Evolutionary conservation across 805 yeast species (phyloP), one percentile per base, ranked within the genome.

Genomic region (Candida bentonensis): DNA sequence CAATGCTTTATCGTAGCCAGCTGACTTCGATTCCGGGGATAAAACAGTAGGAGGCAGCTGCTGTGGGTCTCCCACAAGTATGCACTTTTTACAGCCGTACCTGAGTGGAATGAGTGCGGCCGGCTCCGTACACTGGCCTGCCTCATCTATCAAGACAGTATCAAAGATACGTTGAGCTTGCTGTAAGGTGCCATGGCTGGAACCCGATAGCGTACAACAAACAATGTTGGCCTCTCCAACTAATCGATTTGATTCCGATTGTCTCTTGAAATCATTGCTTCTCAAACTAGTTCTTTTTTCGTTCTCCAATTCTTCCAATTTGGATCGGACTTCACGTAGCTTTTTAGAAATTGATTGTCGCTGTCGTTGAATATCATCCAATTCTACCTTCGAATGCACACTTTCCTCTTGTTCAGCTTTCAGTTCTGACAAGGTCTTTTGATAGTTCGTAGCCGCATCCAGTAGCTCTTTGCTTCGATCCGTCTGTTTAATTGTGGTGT

Each of bases 51-150:
- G 98, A 0, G 98, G 98, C 49, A 92, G 70, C 64, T 92, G 98
- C 59, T 92, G 88, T 2, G 97, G 97, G 65, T 92, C 98, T 60
- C 98, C 98, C 40, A 92, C 98, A 94, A 92, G 82, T 42, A 92
- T 81, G 65, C 97, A 89, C 45, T 78, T 76, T 47, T 72, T 78
- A 54, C 94, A 83, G 1, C 97, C 97, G 59, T 88, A 92, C 55
- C 94, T 69, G 51, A 92, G 66, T 0, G 98, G 98, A 53, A 89
- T 89, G 22, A 92, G 73, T 0, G 94, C 83, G 4, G 96, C 85
- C 27, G 89, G 59, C 58, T 89, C 98, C 33, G 92, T 88, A 75
- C 95, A 82, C 62, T 89, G 98, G 52, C 96, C 94, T 2, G 98
- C 98, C 61, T 89, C 98, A 66, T 89, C 98, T 48, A 89, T 80